phyloP scores from a whole-genome alignment of 108 stramenopile genomes.

The Cyclotella atomus region DNA sequence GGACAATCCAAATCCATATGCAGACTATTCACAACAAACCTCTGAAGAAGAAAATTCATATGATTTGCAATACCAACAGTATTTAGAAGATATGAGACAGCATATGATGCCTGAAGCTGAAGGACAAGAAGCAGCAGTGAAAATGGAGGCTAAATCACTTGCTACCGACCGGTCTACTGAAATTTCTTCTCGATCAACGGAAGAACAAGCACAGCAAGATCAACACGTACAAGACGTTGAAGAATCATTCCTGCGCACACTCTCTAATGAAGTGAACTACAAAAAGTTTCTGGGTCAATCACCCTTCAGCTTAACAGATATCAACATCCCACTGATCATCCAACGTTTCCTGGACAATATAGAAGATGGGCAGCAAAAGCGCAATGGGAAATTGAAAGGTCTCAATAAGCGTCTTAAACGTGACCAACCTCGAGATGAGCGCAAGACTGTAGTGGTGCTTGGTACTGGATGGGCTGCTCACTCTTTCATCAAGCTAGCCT shows the following conservation, averaged over 20 bases:
- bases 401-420: conserved; percentile 1
- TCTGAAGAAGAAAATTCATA: not conserved
- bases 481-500: conserved; percentile 70
- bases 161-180: not conserved
- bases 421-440: conserved; percentile 18
- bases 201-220: conserved; percentile 4
- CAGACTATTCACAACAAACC: not conserved
- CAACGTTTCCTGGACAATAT: conserved; percentile 43
- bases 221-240: conserved; percentile 18
- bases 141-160: not conserved
- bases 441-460: conserved; percentile 53
- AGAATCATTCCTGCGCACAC: conserved; percentile 48
- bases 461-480: conserved; percentile 70
- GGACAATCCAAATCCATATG: conserved; percentile 12
- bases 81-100: not conserved
- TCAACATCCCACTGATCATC: conserved; percentile 24
- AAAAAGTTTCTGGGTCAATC: conserved; percentile 40
- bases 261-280: conserved; percentile 44
- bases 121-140: not conserved
- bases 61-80: conserved; percentile 15
- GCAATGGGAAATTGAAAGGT: conserved; percentile 42
- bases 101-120: not conserved
- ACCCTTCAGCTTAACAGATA: conserved; percentile 38
- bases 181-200: too few species aligned
- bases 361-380: conserved; percentile 40